Base-by-base conservation (phyloP, 495 filamentous ascomycete species). In the Annulohypoxylon nitens region DNA sequence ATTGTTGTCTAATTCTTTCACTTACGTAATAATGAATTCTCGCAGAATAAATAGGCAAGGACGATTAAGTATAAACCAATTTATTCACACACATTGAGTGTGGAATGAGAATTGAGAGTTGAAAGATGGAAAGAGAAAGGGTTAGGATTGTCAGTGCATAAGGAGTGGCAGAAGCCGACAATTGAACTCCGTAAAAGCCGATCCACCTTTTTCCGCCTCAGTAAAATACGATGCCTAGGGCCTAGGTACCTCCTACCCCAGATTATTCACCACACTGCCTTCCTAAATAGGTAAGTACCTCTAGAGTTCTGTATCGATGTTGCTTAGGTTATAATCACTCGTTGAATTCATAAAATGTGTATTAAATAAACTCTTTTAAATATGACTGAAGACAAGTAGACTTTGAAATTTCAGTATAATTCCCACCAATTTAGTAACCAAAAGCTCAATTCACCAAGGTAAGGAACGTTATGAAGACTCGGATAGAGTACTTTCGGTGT, bases 1-100 rank as follows among this genome's bases (percentile, higher is more conserved):
- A 71, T 71, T 47, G 23, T 57, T 43, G 26, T n/a, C 48, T 18
- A 25, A 16, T 39, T 8, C 20, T 60, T 53, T 1, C 12, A 18
- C 7, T 14, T 12, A 7, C 26, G 9, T 6, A 9, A 5, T 30
- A 26, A 3, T 25, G 1, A 3, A 14, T 23, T 41, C 11, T 26
- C 12, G 9, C 4, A 7, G 2, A 34, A 12, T 39, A 2, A 25
- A 39, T 5, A 25, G n/a, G 26, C 16, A 16, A 37, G n/a, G 33
- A 16, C 34, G 3, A 1, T n/a, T 20, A 23, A 39, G 10, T 11
- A 58, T 37, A 4, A 8, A 45, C 18, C 8, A 14, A 9, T 20
- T 20, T 6, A 26, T 14, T 11, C 12, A 11, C 39, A 25, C 37
- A 58, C 33, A 58, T 43, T 41, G 12, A 43, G 14, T 26, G 34